phyloP scores from a whole-genome alignment of 179 eudicot species.

The Beta macrorhiza region DNA sequence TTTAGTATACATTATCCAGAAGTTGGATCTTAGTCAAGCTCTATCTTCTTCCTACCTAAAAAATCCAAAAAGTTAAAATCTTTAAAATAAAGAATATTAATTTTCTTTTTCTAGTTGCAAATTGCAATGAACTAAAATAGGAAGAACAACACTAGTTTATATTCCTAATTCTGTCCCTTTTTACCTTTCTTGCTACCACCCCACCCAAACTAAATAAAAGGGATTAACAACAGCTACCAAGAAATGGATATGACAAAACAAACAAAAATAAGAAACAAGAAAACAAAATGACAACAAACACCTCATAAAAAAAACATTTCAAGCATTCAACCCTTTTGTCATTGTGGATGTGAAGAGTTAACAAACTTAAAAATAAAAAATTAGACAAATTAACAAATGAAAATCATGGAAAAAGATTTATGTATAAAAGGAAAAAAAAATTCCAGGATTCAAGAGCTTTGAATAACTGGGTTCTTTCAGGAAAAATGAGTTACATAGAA shows the following conservation, averaged over 20 bases:
- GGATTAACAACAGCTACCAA: neutral
- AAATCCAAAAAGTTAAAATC: constrained; percentile 4
- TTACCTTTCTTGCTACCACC: constrained; percentile 5
- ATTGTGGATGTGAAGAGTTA: constrained; percentile 18
- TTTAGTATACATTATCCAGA: constrained; percentile 12
- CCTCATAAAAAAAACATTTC: constrained; percentile 2
- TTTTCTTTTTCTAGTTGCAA: neutral
- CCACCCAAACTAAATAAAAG: constrained; percentile 6
- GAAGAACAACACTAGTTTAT: constrained; percentile 10
- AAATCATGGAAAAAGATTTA: neutral
- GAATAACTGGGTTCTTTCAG: neutral
- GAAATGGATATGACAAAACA: neutral
- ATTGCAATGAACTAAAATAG: neutral
- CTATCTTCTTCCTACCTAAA: constrained; percentile 11
- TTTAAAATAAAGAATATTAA: neutral
- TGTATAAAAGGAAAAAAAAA: neutral
- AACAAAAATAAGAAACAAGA: constrained; percentile 1
- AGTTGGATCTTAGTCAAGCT: constrained; percentile 20
- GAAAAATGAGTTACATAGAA: neutral
- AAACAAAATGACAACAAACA: neutral
- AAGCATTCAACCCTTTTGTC: constrained; percentile 18
- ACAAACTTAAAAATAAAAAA: neutral
- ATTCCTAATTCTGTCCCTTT: constrained; percentile 8
- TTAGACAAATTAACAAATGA: neutral
- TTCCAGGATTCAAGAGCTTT: constrained; percentile 10